Evolutionary conservation across 2,329 filamentous ascomycete species (phyloP), one percentile per base, ranked within the genome.

Genomic region (Thelonectria olida): DNA sequence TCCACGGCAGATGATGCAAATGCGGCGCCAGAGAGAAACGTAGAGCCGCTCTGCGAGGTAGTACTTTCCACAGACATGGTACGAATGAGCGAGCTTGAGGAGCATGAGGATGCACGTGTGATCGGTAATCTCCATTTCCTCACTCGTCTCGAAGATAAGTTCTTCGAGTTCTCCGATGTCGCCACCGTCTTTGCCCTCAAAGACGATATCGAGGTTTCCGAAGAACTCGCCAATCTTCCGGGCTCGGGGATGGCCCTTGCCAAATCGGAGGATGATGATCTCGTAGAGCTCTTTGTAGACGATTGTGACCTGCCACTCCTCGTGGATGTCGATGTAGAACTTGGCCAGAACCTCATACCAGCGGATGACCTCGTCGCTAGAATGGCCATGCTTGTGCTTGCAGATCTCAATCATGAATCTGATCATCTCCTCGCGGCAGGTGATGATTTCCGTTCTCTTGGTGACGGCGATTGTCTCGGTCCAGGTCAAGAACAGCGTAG

Each of bases 1-100:
- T 27, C 67, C 63, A 13, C 73, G 72, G 36, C 72, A 74, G 7
- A 72, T 70, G 22, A 73, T 66, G 7, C 75, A 78, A 48, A 79
- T 70, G n/a, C 73, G 73, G 6, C 76, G 73, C 78, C 78, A 80
- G 7, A 80, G 72, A 17, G 71, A 73, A 52, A 80, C 72, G 56
- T 78, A 80, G 7, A 80, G 71, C 19, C 74, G 74, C 68, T 80
- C 78, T 0, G 78, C 78, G 6, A 75, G 70, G 45, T 73, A 66
- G 51, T 71, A 70, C 56, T 77, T 69, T 20, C 72, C 65, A 9
- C 73, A 71, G 5, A 68, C 67, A 55, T 76, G 72, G 49, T 79
- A 80, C 0, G 73, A 71, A 17, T 68, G 60, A 0, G 77, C 78
- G 2, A 79, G 70, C 10, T 71, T 70, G 17, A 79, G 69, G 42